Percentiles rank a stretch among this genome's conserved stretches.
These are phyloP conservation scores for Penicillium verhagenii DNA, from an alignment of 495 filamentous ascomycete species.

Conservation along the genomic window DNA sequence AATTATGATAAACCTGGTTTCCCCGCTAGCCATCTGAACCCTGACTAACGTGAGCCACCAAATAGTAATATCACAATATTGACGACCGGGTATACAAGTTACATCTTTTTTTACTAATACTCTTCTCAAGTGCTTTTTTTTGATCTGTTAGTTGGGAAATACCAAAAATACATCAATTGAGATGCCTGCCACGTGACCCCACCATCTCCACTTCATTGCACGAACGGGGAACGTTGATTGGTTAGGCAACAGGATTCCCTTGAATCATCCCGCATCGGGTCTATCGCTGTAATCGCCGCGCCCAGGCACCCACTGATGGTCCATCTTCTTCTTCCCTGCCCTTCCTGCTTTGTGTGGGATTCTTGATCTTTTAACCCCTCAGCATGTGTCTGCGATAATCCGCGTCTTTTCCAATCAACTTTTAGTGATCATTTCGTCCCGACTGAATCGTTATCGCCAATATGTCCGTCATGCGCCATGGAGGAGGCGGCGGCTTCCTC, in stretches of 20 bases:
- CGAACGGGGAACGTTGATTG: constrained; percentile 31
- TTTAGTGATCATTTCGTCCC: constrained; percentile 15
- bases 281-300: constrained; percentile 24
- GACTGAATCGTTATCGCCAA: constrained; percentile 32
- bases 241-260: constrained; percentile 54
- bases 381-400: constrained; percentile 17
- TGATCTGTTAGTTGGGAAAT: too few species aligned
- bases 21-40: too few species aligned
- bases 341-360: constrained; percentile 6
- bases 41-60: too few species aligned
- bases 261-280: constrained; percentile 26
- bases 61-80: too few species aligned
- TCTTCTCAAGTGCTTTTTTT: too few species aligned
- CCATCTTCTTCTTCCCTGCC: constrained; percentile 5
- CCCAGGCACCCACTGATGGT: constrained; percentile 25
- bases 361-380: not conserved
- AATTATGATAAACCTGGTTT: too few species aligned
- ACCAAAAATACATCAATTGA: constrained; percentile 16
- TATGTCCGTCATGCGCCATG: constrained; percentile 51
- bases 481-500: constrained; percentile 45
- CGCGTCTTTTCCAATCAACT: not conserved
- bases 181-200: constrained; percentile 43
- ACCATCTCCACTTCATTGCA: not conserved
- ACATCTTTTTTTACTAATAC: too few species aligned
- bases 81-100: too few species aligned